Conservation (phyloP, 2,329 filamentous ascomycete species). For the Aureobasidium pullulans region DNA sequence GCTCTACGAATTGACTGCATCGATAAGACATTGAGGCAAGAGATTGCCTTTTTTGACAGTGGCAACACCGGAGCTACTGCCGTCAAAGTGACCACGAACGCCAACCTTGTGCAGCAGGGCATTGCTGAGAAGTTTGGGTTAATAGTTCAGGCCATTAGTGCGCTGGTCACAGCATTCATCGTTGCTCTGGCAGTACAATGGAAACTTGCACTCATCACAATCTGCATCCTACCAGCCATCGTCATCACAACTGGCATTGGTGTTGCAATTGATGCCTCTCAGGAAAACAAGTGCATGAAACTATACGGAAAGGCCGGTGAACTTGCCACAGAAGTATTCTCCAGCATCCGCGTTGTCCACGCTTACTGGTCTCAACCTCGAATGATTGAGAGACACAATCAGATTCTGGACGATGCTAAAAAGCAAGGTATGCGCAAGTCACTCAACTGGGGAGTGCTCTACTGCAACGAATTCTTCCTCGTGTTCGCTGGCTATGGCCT, state of each 20-base stretch:
- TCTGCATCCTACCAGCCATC: slow-evolving; percentile 48
- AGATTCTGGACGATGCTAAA: background rate
- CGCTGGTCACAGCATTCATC: slow-evolving; percentile 57
- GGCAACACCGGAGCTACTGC: slow-evolving; percentile 56
- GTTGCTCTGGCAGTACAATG: slow-evolving; percentile 57
- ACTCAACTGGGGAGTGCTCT: background rate
- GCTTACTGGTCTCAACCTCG: slow-evolving; percentile 1
- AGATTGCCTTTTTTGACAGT: slow-evolving; percentile 57
- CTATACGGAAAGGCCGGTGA: background rate
- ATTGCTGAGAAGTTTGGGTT: slow-evolving; percentile 66
- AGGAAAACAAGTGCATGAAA: background rate
- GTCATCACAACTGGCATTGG: slow-evolving; percentile 30
- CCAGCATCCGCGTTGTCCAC: slow-evolving; percentile 59
- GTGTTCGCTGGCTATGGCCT: background rate
- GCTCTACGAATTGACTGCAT: slow-evolving; percentile 56
- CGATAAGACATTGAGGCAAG: slow-evolving; percentile 51
- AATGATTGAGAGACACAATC: slow-evolving; percentile 1
- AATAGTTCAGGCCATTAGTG: slow-evolving; percentile 53
- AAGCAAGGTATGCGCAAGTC: background rate
- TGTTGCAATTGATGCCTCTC: background rate
- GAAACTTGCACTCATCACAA: slow-evolving; percentile 56
- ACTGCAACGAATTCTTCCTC: background rate
- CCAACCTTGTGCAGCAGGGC: slow-evolving; percentile 58
- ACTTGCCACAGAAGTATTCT: slow-evolving; percentile 38
- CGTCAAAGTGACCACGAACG: slow-evolving; percentile 56